Percentiles rank a stretch among this genome's conserved stretches.
Evolutionary conservation across 345 rosid genomes (phyloP).

Genomic region (Eucalyptus erythrocorys): DNA sequence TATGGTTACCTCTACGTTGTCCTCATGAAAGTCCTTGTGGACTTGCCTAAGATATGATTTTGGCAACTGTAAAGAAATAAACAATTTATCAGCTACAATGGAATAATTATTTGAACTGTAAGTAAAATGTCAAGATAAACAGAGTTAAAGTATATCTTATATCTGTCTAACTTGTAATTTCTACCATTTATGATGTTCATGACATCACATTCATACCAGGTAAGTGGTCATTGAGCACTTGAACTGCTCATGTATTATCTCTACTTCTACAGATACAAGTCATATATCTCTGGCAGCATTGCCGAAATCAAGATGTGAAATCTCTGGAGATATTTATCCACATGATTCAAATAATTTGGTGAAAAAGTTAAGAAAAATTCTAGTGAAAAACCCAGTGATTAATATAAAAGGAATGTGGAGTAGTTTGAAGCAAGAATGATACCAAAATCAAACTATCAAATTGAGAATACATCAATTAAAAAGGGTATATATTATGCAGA

Average conservation of each 20-base stretch:
- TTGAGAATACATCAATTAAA: not conserved
- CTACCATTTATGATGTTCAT: not conserved
- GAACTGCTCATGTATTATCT: not conserved
- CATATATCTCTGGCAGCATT: not conserved
- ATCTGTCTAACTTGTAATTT: not conserved
- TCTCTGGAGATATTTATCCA: not conserved
- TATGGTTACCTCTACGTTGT: conserved; percentile 46
- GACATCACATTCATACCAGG: not conserved
- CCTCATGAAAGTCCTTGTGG: conserved; percentile 72
- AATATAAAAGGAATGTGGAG: not conserved
- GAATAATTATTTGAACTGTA: not conserved
- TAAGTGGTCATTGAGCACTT: not conserved
- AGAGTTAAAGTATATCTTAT: not conserved
- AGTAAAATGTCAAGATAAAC: not conserved
- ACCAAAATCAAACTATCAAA: not conserved
- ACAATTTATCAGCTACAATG: not conserved
- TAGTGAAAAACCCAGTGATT: not conserved
- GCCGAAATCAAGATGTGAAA: not conserved
- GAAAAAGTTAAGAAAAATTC: not conserved
- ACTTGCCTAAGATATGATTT: conserved; percentile 62
- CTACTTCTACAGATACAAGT: not conserved
- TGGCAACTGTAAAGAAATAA: conserved; percentile 43
- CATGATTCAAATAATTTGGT: not conserved
- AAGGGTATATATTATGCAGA: not conserved
- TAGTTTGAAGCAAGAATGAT: not conserved